A percentile compares a stretch with the other conserved stretches of the same genome.
Evolutionary conservation across 148 eudicot species (phyloP).

Genomic region (Vaccinium myrtillus): DNA sequence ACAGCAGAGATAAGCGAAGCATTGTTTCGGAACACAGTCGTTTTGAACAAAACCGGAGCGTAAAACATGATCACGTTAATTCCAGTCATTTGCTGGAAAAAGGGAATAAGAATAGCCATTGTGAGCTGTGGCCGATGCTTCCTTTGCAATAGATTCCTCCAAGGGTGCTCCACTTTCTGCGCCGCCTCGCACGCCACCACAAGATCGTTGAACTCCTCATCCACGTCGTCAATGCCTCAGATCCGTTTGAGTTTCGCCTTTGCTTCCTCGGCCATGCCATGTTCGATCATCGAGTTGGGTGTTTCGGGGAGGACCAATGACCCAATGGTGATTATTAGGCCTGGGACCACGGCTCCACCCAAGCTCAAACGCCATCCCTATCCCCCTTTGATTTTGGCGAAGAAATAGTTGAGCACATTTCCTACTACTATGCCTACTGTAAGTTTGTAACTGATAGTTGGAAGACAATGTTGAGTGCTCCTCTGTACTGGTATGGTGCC

Average conservation of each 20-base stretch:
- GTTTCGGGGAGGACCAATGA: too few species aligned
- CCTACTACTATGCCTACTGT: too few species aligned
- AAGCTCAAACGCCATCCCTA: too few species aligned
- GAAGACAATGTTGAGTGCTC: too few species aligned
- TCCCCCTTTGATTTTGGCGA: too few species aligned
- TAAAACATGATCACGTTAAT: constrained; percentile 45
- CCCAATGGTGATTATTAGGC: too few species aligned
- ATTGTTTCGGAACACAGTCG: constrained; percentile 28
- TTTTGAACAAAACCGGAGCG: constrained; percentile 37
- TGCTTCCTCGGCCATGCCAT: too few species aligned
- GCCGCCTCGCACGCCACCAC: constrained; percentile 26
- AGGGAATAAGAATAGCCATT: constrained; percentile 38
- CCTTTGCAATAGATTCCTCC: constrained; percentile 23
- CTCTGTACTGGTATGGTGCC: too few species aligned
- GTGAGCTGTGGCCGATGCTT: constrained; percentile 37
- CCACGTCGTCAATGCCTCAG: constrained; percentile 28
- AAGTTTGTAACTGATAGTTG: too few species aligned
- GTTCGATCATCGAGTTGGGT: too few species aligned
- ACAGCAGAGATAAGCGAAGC: constrained; percentile 36
- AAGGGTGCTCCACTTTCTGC: constrained; percentile 25
- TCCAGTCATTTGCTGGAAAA: constrained; percentile 43
- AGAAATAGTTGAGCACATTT: too few species aligned
- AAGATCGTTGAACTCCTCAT: constrained; percentile 33
- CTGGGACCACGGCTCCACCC: too few species aligned
- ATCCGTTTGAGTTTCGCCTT: constrained; percentile 19